Percentiles rank a stretch among this genome's conserved stretches.
phyloP scores from a whole-genome alignment of 768 basidiomycete genomes.

The Podaxis carcinomalis region DNA sequence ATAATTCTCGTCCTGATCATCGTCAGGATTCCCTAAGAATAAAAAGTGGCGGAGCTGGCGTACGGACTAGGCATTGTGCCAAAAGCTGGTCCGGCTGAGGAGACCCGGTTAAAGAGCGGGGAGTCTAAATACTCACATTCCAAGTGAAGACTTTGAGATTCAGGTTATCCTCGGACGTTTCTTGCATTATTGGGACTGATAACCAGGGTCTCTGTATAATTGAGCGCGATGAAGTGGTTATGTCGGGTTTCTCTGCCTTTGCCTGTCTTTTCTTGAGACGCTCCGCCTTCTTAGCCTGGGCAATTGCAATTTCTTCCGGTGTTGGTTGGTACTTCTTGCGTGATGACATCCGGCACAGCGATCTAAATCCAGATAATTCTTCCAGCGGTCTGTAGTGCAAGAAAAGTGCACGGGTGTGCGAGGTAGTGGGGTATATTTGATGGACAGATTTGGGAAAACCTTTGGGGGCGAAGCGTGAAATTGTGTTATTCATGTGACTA shows the following conservation, averaged over 20 bases:
- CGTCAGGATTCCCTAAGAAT: not conserved
- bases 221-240: not conserved
- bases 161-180: conserved; percentile 18
- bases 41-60: conserved; percentile 26
- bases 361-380: not conserved
- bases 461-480: not conserved
- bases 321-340: not conserved
- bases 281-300: conserved; percentile 28
- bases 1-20: conserved; percentile 65
- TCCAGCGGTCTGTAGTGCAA: not conserved
- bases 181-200: conserved; percentile 18
- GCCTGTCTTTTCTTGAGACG: conserved; percentile 16
- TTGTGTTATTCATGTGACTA: conserved; percentile 3
- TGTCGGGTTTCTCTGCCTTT: conserved; percentile 10
- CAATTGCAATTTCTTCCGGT: conserved; percentile 2
- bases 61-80: conserved; percentile 77
- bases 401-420: not conserved
- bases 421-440: not conserved
- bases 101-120: not conserved
- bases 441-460: not conserved
- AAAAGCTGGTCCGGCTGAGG: conserved; percentile 45
- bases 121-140: conserved; percentile 59
- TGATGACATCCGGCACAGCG: not conserved
- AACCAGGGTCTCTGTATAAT: conserved; percentile 40
- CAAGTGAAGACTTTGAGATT: conserved; percentile 67